phyloP scores from a whole-genome alignment of 2,329 filamentous ascomycete genomes.

The Mycogone perniciosa region DNA sequence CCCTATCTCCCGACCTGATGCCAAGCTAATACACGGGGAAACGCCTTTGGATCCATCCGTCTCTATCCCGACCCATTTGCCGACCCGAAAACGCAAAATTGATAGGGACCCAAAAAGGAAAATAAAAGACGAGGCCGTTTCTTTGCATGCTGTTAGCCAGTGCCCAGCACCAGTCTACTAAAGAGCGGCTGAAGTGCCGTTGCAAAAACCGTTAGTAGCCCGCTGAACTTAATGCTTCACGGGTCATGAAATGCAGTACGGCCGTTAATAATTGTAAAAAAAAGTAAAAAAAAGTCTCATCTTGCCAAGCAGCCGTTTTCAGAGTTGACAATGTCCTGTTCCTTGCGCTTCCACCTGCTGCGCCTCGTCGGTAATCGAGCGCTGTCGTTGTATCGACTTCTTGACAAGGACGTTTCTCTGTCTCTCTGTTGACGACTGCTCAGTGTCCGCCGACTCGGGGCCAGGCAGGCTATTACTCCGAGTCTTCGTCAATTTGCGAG shows the following conservation, averaged over 20 bases:
- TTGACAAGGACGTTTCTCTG: conserved; percentile 32
- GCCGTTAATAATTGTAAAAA: no score
- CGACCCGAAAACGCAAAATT: background rate
- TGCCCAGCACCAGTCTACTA: no score
- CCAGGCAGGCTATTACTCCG: conserved; percentile 26
- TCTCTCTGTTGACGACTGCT: conserved; percentile 12
- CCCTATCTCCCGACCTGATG: background rate
- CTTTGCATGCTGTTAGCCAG: no score
- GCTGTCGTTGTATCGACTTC: conserved; percentile 16
- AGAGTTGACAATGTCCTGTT: background rate
- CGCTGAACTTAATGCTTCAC: no score
- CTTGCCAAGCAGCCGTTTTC: background rate
- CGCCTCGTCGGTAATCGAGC: background rate
- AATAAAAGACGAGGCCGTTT: background rate
- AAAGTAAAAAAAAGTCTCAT: no score
- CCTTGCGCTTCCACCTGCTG: background rate
- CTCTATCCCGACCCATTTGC: conserved; percentile 3
- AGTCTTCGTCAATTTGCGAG: conserved; percentile 37
- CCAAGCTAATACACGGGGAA: background rate
- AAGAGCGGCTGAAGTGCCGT: no score
- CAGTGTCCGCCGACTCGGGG: background rate
- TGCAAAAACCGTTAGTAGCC: no score
- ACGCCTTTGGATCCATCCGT: conserved; percentile 4
- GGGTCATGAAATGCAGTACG: no score
- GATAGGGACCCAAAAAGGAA: background rate